Evolutionary conservation across 139 green algal genomes (phyloP), one percentile per base, ranked within the genome.

Genomic region (Tetradesmus lagerheimii): DNA sequence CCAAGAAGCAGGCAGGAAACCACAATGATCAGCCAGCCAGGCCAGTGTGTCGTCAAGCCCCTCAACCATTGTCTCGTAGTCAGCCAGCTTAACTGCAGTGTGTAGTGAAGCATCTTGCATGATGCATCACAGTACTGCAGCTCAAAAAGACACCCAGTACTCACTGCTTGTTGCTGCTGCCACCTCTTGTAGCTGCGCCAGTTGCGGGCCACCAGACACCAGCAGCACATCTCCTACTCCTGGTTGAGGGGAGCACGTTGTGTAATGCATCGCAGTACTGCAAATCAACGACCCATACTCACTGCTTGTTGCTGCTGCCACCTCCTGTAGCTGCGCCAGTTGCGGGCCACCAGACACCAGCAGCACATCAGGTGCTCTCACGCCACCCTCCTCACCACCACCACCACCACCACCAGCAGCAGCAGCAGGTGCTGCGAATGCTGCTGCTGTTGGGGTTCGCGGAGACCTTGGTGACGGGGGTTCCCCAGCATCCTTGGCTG

Each of bases 111-210:
- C n/a, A n/a, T n/a, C n/a, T n/a, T n/a, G n/a, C n/a, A n/a, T n/a
- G n/a, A n/a, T 76, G 80, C 80, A 47, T 47, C 80, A 6, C 43
- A 43, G 29, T 85, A 43, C n/a, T 43, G n/a, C 47, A 86, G n/a
- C 47, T 86, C 47, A 14, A 62, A 12, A 20, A 14, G n/a, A n/a
- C n/a, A n/a, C n/a, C n/a, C 47, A 18, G 47, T 14, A 86, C 80
- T 86, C 45, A 76, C 79, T 71, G 1, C 16, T 50, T 76, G 43
- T 50, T 76, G 43, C 47, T 50, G 80, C 80, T 34, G 50, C 80
- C 18, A 75, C 80, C 47, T 76, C 80, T 14, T 43, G n/a, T 31
- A 86, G n/a, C 47, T 86, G 80, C 35, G 80, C 80, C 80, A 86
- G 29, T 15, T 85, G 41, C 45, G 4, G 47, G 8, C 47, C 47